Evolutionary conservation across 805 yeast species (phyloP).

Genomic region (Suhomyces sp.): DNA sequence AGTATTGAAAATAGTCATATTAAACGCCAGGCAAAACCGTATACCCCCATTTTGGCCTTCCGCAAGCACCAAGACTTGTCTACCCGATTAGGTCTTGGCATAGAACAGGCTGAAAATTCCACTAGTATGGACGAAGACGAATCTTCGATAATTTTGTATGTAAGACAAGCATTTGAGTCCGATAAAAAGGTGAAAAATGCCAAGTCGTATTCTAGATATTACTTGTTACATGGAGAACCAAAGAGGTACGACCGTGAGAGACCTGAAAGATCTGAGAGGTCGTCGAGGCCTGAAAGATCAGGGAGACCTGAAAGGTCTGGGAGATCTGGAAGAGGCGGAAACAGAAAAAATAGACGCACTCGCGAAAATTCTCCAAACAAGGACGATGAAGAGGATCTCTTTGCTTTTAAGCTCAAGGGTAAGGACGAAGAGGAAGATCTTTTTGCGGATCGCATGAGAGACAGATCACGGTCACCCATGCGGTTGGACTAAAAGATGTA

Average conservation of each 20-base stretch:
- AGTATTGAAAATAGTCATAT: slow-evolving; percentile 16
- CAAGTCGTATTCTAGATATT: slow-evolving; percentile 57
- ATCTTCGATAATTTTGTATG: slow-evolving; percentile 32
- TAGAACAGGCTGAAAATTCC: slow-evolving; percentile 11
- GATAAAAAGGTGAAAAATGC: slow-evolving; percentile 62
- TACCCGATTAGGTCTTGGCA: slow-evolving; percentile 25
- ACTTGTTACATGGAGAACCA: slow-evolving; percentile 71
- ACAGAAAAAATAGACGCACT: background rate
- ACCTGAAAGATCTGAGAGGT: slow-evolving; percentile 8
- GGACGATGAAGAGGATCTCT: slow-evolving; percentile 22
- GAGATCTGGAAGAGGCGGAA: slow-evolving; percentile 4
- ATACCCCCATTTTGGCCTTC: slow-evolving; percentile 34
- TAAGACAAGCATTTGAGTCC: slow-evolving; percentile 49
- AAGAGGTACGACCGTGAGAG: slow-evolving; percentile 28
- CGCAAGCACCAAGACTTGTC: slow-evolving; percentile 28
- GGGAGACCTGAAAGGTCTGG: background rate
- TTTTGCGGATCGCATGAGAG: slow-evolving; percentile 28
- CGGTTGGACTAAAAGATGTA: background rate
- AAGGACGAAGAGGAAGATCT: slow-evolving; percentile 28
- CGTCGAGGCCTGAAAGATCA: background rate
- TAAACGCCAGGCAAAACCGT: slow-evolving; percentile 42
- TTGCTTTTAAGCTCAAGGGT: slow-evolving; percentile 17
- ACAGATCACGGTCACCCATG: slow-evolving; percentile 3
- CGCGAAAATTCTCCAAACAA: slow-evolving; percentile 2
- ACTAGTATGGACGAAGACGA: slow-evolving; percentile 39